Conservation (phyloP, 78 protist genomes). For the Dictyostelium citrinum region DNA sequence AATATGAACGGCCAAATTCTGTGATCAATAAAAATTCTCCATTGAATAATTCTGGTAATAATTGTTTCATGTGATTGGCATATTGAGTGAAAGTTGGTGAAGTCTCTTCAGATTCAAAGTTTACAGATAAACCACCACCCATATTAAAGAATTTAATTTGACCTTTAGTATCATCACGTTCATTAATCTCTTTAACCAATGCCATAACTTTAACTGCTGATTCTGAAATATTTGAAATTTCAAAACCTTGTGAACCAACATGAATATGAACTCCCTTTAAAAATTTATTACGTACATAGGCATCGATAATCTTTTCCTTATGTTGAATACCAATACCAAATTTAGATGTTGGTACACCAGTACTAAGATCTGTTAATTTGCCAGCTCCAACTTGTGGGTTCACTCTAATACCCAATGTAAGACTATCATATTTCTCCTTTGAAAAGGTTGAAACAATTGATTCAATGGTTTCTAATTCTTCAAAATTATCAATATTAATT, state of each 20-base stretch:
- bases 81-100: conserved; percentile 48
- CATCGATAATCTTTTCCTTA: background rate
- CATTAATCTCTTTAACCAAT: conserved; percentile 30
- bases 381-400: conserved; percentile 75
- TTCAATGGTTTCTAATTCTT: conserved; percentile 43
- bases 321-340: conserved; percentile 74
- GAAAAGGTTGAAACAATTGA: conserved; percentile 10
- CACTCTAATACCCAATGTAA: conserved; percentile 29
- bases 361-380: conserved; percentile 35
- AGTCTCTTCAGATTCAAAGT: conserved; percentile 24
- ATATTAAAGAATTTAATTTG: conserved; percentile 46
- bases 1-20: conserved; percentile 63
- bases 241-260: conserved; percentile 76
- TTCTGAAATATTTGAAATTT: conserved; percentile 7
- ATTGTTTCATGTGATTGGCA: background rate
- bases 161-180: background rate
- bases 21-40: conserved; percentile 41
- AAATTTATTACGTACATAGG: conserved; percentile 8
- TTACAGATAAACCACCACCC: conserved; percentile 73
- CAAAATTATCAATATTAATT: conserved; percentile 55
- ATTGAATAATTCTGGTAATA: conserved; percentile 26
- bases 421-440: background rate
- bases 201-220: conserved; percentile 17
- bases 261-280: conserved; percentile 36
- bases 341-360: conserved; percentile 70